phyloP scores from a whole-genome alignment of 768 basidiomycete genomes.

The Hericium alpestre region DNA sequence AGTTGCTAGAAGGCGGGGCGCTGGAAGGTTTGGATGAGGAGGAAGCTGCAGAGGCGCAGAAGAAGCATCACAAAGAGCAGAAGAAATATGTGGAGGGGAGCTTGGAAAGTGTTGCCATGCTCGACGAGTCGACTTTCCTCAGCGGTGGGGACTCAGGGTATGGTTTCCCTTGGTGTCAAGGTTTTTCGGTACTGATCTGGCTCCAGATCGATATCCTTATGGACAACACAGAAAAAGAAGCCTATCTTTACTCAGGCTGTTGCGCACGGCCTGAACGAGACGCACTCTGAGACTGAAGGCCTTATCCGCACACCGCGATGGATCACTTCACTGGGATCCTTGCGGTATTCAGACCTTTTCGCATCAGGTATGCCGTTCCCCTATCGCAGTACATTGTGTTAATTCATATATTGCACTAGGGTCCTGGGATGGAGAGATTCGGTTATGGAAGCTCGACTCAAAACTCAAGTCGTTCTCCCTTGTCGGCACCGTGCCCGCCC shows the following conservation, averaged over 20 bases:
- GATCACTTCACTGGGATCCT: constrained; percentile 75
- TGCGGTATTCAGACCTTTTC: constrained; percentile 86
- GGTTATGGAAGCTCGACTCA: constrained; percentile 82
- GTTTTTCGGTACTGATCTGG: neutral
- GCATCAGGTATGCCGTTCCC: constrained; percentile 57
- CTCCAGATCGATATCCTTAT: constrained; percentile 78
- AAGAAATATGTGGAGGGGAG: constrained; percentile 75
- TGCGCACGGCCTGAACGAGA: constrained; percentile 78
- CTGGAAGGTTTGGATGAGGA: constrained; percentile 50
- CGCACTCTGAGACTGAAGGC: constrained; percentile 63
- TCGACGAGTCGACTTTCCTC: constrained; percentile 88
- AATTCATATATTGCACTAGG: constrained; percentile 35
- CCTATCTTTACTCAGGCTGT: constrained; percentile 79
- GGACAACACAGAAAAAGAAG: constrained; percentile 91
- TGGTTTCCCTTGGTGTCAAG: constrained; percentile 21
- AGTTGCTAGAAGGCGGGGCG: constrained; percentile 71
- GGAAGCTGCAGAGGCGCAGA: constrained; percentile 26
- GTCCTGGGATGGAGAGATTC: constrained; percentile 86
- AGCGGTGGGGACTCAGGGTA: constrained; percentile 96
- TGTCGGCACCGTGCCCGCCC: constrained; percentile 50
- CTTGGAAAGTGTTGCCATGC: constrained; percentile 85
- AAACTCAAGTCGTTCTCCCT: constrained; percentile 69
- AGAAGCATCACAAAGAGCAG: constrained; percentile 26
- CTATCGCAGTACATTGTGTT: neutral
- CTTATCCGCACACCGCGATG: constrained; percentile 72